Evolutionary conservation across 495 filamentous ascomycete species (phyloP).

Genomic region (Aspergillus carlsbadensis): DNA sequence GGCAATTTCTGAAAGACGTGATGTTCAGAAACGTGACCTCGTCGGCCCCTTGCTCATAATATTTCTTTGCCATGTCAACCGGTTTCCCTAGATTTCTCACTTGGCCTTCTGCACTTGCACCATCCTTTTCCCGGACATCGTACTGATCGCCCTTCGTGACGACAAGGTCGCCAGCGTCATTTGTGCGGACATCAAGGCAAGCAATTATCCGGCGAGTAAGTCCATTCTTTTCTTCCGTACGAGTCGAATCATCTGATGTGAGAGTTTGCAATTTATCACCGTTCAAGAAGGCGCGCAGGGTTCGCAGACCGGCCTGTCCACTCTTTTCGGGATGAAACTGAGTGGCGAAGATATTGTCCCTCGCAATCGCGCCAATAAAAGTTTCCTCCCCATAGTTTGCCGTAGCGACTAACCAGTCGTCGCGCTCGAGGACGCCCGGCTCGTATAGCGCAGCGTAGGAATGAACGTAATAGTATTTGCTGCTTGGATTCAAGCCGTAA

Average conservation of each 20-base stretch:
- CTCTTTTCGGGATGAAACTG: slow-evolving; percentile 99
- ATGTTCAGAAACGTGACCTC: slow-evolving; percentile 98
- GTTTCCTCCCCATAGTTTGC: slow-evolving; percentile 84
- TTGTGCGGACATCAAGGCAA: slow-evolving; percentile 94
- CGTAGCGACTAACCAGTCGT: slow-evolving; percentile 87
- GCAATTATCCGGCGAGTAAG: slow-evolving; percentile 90
- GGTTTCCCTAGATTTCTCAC: slow-evolving; percentile 96
- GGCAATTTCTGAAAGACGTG: slow-evolving; percentile 93
- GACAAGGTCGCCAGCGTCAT: slow-evolving; percentile 91
- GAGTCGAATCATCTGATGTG: slow-evolving; percentile 22
- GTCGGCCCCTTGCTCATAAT: slow-evolving; percentile 96
- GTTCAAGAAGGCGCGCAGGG: slow-evolving; percentile 80
- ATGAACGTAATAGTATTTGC: slow-evolving; percentile 99
- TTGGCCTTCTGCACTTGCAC: slow-evolving; percentile 55
- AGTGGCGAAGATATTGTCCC: slow-evolving; percentile 81
- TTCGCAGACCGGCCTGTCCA: slow-evolving; percentile 79
- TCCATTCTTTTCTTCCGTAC: slow-evolving; percentile 52
- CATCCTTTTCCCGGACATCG: slow-evolving; percentile 91
- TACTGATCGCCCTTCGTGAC: slow-evolving; percentile 99
- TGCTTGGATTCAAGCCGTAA: slow-evolving; percentile 72
- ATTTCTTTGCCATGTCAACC: slow-evolving; percentile 87
- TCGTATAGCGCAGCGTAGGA: slow-evolving; percentile 82
- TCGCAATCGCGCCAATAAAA: slow-evolving; percentile 88
- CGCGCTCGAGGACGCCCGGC: slow-evolving; percentile 65
- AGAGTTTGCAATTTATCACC: slow-evolving; percentile 54